Evolutionary conservation across 208 protist genomes (phyloP), one percentile per base, ranked within the genome.

Genomic region (Herpetomonas samuelpessoai): DNA sequence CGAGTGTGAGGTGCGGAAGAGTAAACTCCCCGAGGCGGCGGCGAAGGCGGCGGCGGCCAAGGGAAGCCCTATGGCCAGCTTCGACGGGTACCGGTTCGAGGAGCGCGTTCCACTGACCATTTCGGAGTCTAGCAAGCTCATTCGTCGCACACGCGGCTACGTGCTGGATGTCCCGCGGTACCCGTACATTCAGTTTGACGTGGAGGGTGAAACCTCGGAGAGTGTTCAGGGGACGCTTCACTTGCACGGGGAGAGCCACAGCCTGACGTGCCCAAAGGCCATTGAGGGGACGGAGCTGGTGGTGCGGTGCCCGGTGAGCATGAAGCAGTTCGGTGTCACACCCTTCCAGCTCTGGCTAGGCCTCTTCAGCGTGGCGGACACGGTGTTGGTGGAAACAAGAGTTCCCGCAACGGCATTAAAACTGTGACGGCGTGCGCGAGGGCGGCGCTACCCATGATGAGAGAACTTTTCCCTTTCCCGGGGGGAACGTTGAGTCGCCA

Each of bases 321-420:
- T 90, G 39, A 66, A 65, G 4, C 24, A 79, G 56, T 91, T 86
- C 57, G 59, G 82, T 29, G 64, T 93, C 18, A 71, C 75, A 24
- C 73, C 61, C 6, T 92, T 70, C 50, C 74, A 72, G 18, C 50
- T 85, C 28, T 83, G 81, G 70, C 55, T 90, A 49, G 86, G 86
- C 10, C 62, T 96, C 0, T 91, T 96, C 39, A 77, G 71, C 4
- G 74, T 90, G 45, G 80, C 71, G 3, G 80, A 83, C 30, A 73
- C 64, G 22, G 84, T 96, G 12, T 73, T 83, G 62, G 84, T 96
- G 48, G 84, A 92, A 68, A 92, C 86, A n/a, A 77, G 82, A 14
- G 62, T 96, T 19, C 86, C 89, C 0, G 45, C 70, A 1, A 83
- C 79, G 46, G 59, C 68, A 12, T 51, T 94, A 30, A 74, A 79